Conservation (phyloP, 352 stramenopile genomes). For the Globisporangium solare region DNA sequence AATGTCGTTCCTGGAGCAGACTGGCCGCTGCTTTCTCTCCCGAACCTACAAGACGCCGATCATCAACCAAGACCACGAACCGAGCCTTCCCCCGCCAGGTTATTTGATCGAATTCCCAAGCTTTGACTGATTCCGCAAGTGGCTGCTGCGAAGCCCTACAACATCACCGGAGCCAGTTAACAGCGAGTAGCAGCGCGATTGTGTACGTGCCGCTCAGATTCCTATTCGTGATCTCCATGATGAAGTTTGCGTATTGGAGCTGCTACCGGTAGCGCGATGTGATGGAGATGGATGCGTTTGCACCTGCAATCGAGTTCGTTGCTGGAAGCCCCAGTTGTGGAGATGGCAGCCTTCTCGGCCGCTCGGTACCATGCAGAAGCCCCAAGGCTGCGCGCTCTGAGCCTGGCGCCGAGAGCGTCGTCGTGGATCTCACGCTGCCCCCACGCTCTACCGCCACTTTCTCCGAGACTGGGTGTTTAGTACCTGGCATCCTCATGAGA, state of each 20-base stretch:
- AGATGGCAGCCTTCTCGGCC: slow-evolving; percentile 16
- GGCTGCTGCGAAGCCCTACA: slow-evolving; percentile 51
- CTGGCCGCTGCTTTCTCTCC: too few relatives aligned
- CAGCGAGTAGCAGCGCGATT: slow-evolving; percentile 9
- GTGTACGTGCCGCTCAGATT: slow-evolving; percentile 69
- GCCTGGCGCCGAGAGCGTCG: slow-evolving; percentile 63
- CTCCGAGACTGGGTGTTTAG: too few relatives aligned
- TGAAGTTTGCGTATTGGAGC: slow-evolving; percentile 90
- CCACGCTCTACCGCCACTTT: slow-evolving; percentile 57
- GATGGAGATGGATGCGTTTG: slow-evolving; percentile 73
- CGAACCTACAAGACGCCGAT: slow-evolving; percentile 63
- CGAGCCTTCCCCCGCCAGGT: slow-evolving; percentile 69
- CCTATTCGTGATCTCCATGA: slow-evolving; percentile 66
- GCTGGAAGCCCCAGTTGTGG: slow-evolving; percentile 34
- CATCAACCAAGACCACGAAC: slow-evolving; percentile 86
- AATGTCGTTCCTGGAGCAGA: slow-evolving; percentile 73
- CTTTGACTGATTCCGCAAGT: slow-evolving; percentile 30
- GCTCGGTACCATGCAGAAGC: slow-evolving; percentile 48
- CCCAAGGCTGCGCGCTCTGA: slow-evolving; percentile 80
- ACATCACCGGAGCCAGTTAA: slow-evolving; percentile 37
- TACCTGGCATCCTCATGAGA: too few relatives aligned
- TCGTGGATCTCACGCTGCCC: slow-evolving; percentile 63
- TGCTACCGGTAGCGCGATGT: slow-evolving; percentile 83
- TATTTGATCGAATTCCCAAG: slow-evolving; percentile 71
- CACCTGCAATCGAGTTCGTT: slow-evolving; percentile 68